phyloP scores from a whole-genome alignment of 2,329 filamentous ascomycete genomes.

The Trichoderma afroharzianum region DNA sequence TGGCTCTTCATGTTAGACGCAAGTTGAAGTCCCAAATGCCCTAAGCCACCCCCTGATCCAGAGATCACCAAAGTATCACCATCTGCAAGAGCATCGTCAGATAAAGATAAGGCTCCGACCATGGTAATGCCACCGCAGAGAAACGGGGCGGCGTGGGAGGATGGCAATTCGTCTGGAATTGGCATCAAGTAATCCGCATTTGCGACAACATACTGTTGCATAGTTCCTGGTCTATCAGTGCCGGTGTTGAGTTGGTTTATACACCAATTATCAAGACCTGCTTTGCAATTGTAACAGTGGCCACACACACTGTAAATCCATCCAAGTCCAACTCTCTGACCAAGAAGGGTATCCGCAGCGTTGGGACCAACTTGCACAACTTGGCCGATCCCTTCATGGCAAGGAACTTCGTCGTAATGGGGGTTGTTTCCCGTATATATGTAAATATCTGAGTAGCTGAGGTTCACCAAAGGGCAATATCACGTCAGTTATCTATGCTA shows the following conservation, averaged over 20 bases:
- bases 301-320: conserved; percentile 7
- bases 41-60: not conserved
- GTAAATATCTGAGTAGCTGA: not conserved
- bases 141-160: not conserved
- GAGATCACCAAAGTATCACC: not conserved
- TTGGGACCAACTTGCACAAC: not conserved
- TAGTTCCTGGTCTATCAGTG: not conserved
- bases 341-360: not conserved
- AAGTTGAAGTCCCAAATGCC: not conserved
- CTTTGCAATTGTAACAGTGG: not conserved
- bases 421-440: not conserved
- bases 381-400: not conserved
- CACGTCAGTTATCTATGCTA: not conserved
- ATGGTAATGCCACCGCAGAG: conserved; percentile 1
- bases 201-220: conserved; percentile 8
- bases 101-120: not conserved
- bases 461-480: not conserved
- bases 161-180: not conserved
- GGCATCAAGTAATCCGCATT: conserved; percentile 5
- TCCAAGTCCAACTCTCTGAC: not conserved
- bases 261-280: not conserved
- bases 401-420: not conserved
- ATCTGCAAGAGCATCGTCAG: not conserved
- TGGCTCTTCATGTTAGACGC: not conserved
- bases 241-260: not conserved